Percentiles rank a stretch among this genome's conserved stretches.
phyloP scores from a whole-genome alignment of 2,329 filamentous ascomycete genomes.

The Trichoderma sp. region DNA sequence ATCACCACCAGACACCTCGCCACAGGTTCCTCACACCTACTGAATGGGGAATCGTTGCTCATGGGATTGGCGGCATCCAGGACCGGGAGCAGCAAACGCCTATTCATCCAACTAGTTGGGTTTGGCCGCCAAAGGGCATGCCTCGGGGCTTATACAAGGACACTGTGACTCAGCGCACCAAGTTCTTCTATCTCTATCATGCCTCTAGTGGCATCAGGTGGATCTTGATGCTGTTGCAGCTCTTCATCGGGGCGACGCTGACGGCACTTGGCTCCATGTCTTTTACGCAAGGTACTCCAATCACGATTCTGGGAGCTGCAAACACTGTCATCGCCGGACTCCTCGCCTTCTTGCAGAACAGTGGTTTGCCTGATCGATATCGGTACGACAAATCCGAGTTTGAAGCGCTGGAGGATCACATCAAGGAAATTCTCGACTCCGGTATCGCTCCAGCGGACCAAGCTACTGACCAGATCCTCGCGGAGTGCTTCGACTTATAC shows the following conservation, averaged over 20 bases:
- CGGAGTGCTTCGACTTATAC: conserved; percentile 46
- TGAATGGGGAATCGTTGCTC: conserved; percentile 48
- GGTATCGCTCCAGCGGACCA: conserved; percentile 42
- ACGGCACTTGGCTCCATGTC: conserved; percentile 49
- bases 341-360: conserved; percentile 52
- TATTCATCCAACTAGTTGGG: conserved; percentile 40
- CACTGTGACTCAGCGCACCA: conserved; percentile 43
- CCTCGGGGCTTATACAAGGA: conserved; percentile 49
- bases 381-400: conserved; percentile 49
- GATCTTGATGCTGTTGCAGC: conserved; percentile 47
- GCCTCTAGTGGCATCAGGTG: conserved; percentile 42
- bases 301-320: conserved; percentile 48
- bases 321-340: conserved; percentile 51
- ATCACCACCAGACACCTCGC: conserved; percentile 22
- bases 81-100: conserved; percentile 44
- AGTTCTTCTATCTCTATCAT: conserved; percentile 45
- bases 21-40: conserved; percentile 42
- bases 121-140: conserved; percentile 48
- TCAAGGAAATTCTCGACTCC: conserved; percentile 49
- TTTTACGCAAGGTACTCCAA: conserved; percentile 36
- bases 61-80: conserved; percentile 45
- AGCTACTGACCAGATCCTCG: conserved; percentile 45
- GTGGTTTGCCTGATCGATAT: conserved; percentile 51
- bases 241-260: conserved; percentile 47
- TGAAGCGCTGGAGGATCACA: conserved; percentile 46